Evolutionary conservation across 2,329 filamentous ascomycete species (phyloP), one percentile per base, ranked within the genome.

Genomic region (Biscogniauxia sp.): DNA sequence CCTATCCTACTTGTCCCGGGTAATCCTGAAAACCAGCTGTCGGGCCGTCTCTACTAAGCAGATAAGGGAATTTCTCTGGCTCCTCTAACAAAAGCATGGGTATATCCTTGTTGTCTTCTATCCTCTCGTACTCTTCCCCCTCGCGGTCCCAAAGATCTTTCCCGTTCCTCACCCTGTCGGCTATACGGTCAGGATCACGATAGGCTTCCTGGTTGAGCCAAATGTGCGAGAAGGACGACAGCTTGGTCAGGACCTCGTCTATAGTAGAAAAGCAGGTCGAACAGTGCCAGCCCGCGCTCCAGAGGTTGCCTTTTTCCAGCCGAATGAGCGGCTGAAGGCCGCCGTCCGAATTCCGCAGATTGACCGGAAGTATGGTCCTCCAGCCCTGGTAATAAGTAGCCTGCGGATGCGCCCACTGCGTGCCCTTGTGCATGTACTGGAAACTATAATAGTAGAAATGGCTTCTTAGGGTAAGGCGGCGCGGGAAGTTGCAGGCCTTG

Each of bases 261-360:
- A 88, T 72, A 0, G 82, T 87, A 19, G 77, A 74, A 69, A 87
- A 87, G 74, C 86, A 88, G 58, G 78, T 83, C 55, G 82, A 85
- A 76, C 85, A 88, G 71, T 88, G 85, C 86, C 86, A 88, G 0
- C 75, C 80, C 0, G 83, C 82, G 65, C 84, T 80, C 66, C 71
- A 71, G 37, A 86, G 63, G 5, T 77, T 75, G 7, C 73, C 78
- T 63, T 77, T 78, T 62, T 84, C 79, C 51, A 74, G 72, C 41
- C 73, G 72, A 32, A 78, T 74, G 1, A 77, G 62, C 1, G 77
- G 69, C 51, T 73, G 74, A 4, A 77, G 53, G 3, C 77, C 77
- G 52, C 77, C 76, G 57, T 80, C 77, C 51, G 79, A 76, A 63
- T 78, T 78, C 23, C 85, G 81, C 55, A 88, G 75, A 65, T 85